Conservation (phyloP, 192 early-diverging fungal genomes). For the Backusella westeae region DNA sequence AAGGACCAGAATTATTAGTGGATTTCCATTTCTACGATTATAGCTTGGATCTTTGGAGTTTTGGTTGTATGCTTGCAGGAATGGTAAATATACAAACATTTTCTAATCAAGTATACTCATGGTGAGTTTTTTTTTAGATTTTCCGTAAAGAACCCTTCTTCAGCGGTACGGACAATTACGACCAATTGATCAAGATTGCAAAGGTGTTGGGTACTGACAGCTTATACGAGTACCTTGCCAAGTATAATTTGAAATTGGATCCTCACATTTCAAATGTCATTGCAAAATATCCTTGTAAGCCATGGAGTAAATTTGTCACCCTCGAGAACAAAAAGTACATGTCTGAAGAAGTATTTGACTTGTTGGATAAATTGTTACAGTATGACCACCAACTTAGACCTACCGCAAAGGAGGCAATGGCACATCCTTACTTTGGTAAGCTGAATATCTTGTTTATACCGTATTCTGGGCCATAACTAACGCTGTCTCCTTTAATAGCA, state of each 20-base stretch:
- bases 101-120: neutral
- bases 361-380: conserved; percentile 83
- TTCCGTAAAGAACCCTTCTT: conserved; percentile 99
- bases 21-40: conserved; percentile 99
- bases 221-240: conserved; percentile 85
- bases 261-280: conserved; percentile 88
- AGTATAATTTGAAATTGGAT: conserved; percentile 92
- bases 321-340: conserved; percentile 82
- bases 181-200: conserved; percentile 98
- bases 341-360: conserved; percentile 80
- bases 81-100: conserved; percentile 62
- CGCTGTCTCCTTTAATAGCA: neutral
- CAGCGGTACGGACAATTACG: conserved; percentile 97
- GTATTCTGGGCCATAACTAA: neutral
- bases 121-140: conserved; percentile 53
- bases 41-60: conserved; percentile 98
- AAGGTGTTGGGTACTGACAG: conserved; percentile 97
- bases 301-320: conserved; percentile 84
- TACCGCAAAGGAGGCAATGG: conserved; percentile 86
- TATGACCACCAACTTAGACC: conserved; percentile 92
- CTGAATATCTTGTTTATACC: neutral
- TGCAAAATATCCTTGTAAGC: conserved; percentile 70
- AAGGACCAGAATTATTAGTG: conserved; percentile 97
- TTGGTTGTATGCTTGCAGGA: conserved; percentile 98
- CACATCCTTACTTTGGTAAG: conserved; percentile 71